phyloP scores from a whole-genome alignment of 441 rosid genomes.

The Gossypium aridum region DNA sequence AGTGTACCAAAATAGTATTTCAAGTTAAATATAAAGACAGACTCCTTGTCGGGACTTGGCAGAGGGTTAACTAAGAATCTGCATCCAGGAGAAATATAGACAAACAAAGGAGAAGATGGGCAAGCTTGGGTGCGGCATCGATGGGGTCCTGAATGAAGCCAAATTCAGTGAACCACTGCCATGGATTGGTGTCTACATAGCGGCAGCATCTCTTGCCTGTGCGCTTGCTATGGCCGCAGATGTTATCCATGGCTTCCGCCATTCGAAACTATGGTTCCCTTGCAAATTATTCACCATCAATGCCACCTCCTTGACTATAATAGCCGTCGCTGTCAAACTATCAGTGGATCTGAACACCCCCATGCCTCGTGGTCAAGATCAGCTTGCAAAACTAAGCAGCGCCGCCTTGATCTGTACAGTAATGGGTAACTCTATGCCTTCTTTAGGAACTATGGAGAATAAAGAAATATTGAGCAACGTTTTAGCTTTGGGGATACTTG shows the following conservation, averaged over 20 bases:
- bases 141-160: conserved; percentile 53
- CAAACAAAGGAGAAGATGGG: conserved; percentile 18
- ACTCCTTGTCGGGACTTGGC: neutral
- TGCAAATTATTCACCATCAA: conserved; percentile 60
- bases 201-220: conserved; percentile 35
- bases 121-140: conserved; percentile 49
- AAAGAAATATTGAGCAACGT: conserved; percentile 50
- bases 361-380: conserved; percentile 79
- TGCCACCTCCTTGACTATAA: conserved; percentile 65
- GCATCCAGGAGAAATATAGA: neutral
- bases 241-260: conserved; percentile 47
- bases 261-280: conserved; percentile 67
- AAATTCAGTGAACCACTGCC: conserved; percentile 67
- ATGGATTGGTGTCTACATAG: conserved; percentile 46
- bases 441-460: conserved; percentile 67
- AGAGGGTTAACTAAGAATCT: neutral
- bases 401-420: conserved; percentile 58
- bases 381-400: conserved; percentile 89
- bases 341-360: conserved; percentile 84
- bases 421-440: conserved; percentile 85
- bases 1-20: neutral
- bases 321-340: conserved; percentile 60
- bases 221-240: conserved; percentile 68
- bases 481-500: conserved; percentile 61
- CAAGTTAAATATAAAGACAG: neutral